Evolutionary conservation across 495 filamentous ascomycete genomes (phyloP), one percentile per base, ranked within the genome.

Genomic region (Annulohypoxylon bovei): DNA sequence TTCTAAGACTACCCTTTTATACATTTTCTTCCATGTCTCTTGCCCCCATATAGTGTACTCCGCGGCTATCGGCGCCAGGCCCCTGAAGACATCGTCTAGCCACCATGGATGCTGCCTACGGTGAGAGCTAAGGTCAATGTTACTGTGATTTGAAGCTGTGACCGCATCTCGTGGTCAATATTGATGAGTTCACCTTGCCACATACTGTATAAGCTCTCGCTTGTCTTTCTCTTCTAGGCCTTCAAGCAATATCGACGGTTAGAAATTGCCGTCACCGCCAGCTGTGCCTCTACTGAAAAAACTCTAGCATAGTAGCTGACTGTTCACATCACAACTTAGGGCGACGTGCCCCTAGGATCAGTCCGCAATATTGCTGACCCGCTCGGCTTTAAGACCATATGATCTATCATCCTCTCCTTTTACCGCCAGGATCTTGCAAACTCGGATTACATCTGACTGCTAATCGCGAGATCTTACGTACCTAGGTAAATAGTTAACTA

Each of bases 141-240:
- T 55, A 6, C 20, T 16, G 32, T 23, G 58, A 33, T 53, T 9
- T 32, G 47, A 42, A 60, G 18, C 14, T 54, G 46, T 67, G 69
- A 67, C 59, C 4, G 30, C 32, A 72, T 55, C 69, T 56, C 46
- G 54, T 72, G 59, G 47, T 47, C 18, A 27, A 49, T 37, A 55
- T 11, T 64, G 30, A 32, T 46, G 52, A 40, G 46, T 49, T 35
- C 4, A 7, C 6, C 18, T 59, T 20, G 56, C 56, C 46, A 63
- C 58, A 35, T 39, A 27, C 27, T 22, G 35, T 56, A 32, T 46
- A 44, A 35, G 35, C 0, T 39, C 40, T 11, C 22, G 58, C 42
- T 57, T 33, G 32, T 28, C 11, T 47, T 28, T 14, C 23, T 37
- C 18, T 53, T 46, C 37, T n/a, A 30, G 23, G 37, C 56, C 18